phyloP scores from a whole-genome alignment of 305 asterid species.

The Ajuga reptans region DNA sequence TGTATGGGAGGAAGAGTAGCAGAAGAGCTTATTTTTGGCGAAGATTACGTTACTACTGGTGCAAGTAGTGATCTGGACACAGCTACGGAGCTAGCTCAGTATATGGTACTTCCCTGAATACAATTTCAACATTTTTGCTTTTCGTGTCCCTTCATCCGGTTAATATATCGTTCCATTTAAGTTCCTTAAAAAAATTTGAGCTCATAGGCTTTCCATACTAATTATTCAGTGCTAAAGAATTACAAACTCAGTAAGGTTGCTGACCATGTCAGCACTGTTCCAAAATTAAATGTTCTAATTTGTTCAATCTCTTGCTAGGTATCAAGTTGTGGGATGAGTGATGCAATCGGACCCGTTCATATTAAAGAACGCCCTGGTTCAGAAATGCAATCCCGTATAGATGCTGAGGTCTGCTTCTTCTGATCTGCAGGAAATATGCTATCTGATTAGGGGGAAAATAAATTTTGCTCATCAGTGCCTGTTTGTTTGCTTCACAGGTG shows the following conservation, averaged over 20 bases:
- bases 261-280: background rate
- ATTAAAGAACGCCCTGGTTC: slow-evolving; percentile 85
- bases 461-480: background rate
- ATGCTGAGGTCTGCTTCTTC: slow-evolving; percentile 65
- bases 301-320: slow-evolving; percentile 36
- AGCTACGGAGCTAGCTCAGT: slow-evolving; percentile 88
- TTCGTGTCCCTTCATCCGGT: too few species aligned
- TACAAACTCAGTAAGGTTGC: background rate
- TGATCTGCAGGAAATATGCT: slow-evolving; percentile 3
- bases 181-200: background rate
- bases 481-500: slow-evolving; percentile 41
- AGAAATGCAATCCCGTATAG: slow-evolving; percentile 86
- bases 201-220: background rate
- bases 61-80: slow-evolving; percentile 81
- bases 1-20: slow-evolving; percentile 99
- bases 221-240: background rate
- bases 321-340: slow-evolving; percentile 88
- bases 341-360: slow-evolving; percentile 85
- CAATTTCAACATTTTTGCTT: too few species aligned
- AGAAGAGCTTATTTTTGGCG: slow-evolving; percentile 87
- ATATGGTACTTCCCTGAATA: slow-evolving; percentile 50
- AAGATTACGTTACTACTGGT: slow-evolving; percentile 78
- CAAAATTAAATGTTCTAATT: background rate
- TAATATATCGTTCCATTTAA: background rate
- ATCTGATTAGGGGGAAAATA: background rate